Conservation (phyloP, 2,329 filamentous ascomycete genomes). For the Ophiostoma piceae region DNA sequence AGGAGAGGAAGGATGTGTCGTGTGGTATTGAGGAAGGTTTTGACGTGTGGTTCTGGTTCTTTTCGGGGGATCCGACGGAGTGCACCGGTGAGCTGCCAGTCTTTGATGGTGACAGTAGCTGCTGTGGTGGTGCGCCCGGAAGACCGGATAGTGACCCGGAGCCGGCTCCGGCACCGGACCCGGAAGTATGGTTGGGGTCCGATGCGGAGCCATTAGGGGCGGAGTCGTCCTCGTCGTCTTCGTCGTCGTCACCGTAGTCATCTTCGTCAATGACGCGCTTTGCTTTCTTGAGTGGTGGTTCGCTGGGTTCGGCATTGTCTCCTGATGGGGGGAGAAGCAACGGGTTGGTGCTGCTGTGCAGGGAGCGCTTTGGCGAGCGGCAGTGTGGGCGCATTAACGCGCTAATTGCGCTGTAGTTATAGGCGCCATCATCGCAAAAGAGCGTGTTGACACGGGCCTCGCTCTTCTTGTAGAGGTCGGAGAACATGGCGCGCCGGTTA, state of each 20-base stretch:
- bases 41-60: slow-evolving; percentile 39
- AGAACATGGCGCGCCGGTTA: slow-evolving; percentile 66
- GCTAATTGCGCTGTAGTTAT: slow-evolving; percentile 50
- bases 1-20: slow-evolving; percentile 33
- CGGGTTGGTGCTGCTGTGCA: slow-evolving; percentile 34
- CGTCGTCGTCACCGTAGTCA: slow-evolving; percentile 81
- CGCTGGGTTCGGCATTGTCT: slow-evolving; percentile 54
- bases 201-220: slow-evolving; percentile 45
- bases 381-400: slow-evolving; percentile 43
- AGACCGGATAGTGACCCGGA: slow-evolving; percentile 6
- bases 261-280: slow-evolving; percentile 77
- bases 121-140: slow-evolving; percentile 48
- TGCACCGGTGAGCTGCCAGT: slow-evolving; percentile 62
- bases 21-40: slow-evolving; percentile 44
- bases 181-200: slow-evolving; percentile 8
- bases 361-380: slow-evolving; percentile 28
- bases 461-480: slow-evolving; percentile 68
- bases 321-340: slow-evolving; percentile 50
- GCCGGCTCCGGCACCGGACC: slow-evolving; percentile 6
- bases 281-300: slow-evolving; percentile 66
- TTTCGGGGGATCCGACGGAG: slow-evolving; percentile 57
- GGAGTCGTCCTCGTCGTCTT: slow-evolving; percentile 60
- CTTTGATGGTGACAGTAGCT: slow-evolving; percentile 63
- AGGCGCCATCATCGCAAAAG: slow-evolving; percentile 57
- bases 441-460: slow-evolving; percentile 72